Base-by-base conservation (phyloP, 768 basidiomycete species). In the Leccinum fibrillosum region DNA sequence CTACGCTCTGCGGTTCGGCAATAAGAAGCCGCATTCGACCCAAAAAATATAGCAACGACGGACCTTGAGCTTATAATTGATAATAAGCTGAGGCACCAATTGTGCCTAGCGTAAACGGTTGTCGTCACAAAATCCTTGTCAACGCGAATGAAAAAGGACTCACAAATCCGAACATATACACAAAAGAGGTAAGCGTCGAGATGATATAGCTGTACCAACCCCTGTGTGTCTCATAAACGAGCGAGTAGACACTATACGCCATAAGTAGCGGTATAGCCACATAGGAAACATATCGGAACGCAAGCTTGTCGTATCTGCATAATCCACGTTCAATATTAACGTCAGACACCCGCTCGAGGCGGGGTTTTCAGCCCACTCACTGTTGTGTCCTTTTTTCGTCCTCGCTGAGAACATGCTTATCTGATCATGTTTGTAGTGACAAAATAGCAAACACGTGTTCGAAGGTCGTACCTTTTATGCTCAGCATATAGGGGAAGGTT, bases 351-450 rank as follows among this genome's bases (percentile, higher is more conserved):
- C 68, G 58, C 72, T 82, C 72, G 17, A 39, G 17, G 81, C 37
- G 7, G 7, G 4, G 28, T 39, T 35, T 57, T 23, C 25, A 35
- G n/a, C 21, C 12, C 19, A 74, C 85, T 70, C 77, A 97, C 87
- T 98, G 94, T 72, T 98, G 94, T 10, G 96, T 98, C 75, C 90
- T 95, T 80, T 90, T 94, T 77, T 99, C 97, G 68, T 98, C 95
- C 67, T 97, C 95, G 62, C 81, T 90, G n/a, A 98, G 80, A 53
- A 94, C 88, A 69, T 98, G 94, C 73, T 98, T 98, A 78, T 98
- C 97, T 80, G 57, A 52, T 58, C 39, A 47, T 56, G 37, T 51
- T 50, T 65, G 54, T 62, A 48, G 19, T 19, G 42, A 19, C 48
- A 34, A 47, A 60, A 49, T 44, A 35, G 59, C 35, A 61, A 57